Conservation (phyloP, 148 eudicot genomes). For the Oxyria digyna region DNA sequence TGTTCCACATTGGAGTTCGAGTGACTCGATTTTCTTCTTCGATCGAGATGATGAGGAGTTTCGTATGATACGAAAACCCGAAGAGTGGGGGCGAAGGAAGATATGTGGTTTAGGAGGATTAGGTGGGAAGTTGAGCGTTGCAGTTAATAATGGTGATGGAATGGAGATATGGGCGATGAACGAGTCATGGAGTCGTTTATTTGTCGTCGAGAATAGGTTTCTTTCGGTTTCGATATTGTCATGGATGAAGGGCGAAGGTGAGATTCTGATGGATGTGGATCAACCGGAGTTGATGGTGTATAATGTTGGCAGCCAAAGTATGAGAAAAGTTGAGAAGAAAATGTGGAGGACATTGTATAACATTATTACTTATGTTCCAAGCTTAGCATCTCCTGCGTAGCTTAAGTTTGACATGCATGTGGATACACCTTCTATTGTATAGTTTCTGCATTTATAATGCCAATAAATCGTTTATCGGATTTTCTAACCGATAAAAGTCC, state of each 20-base stretch:
- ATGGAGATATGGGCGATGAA: conserved; percentile 4
- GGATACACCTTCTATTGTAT: too few relatives aligned
- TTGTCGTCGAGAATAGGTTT: neutral
- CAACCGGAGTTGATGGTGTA: neutral
- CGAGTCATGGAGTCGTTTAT: neutral
- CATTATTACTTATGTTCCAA: neutral
- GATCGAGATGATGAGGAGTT: neutral
- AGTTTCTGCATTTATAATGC: too few relatives aligned
- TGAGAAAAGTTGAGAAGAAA: neutral
- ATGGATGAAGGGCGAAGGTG: neutral
- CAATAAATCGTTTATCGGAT: too few relatives aligned
- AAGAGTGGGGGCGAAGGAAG: neutral
- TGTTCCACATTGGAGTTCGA: neutral
- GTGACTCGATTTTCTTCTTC: neutral
- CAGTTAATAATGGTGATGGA: neutral
- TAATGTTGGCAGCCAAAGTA: neutral
- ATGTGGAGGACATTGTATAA: neutral
- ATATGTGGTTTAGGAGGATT: neutral
- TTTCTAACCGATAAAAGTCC: too few relatives aligned
- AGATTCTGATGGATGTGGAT: neutral
- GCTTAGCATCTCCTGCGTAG: neutral
- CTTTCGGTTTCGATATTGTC: neutral
- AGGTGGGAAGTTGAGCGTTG: neutral
- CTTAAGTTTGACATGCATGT: too few relatives aligned
- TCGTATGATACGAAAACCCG: neutral